Base-by-base conservation (phyloP, 2,329 filamentous ascomycete genomes). In the Sordariomycetes sp. region DNA sequence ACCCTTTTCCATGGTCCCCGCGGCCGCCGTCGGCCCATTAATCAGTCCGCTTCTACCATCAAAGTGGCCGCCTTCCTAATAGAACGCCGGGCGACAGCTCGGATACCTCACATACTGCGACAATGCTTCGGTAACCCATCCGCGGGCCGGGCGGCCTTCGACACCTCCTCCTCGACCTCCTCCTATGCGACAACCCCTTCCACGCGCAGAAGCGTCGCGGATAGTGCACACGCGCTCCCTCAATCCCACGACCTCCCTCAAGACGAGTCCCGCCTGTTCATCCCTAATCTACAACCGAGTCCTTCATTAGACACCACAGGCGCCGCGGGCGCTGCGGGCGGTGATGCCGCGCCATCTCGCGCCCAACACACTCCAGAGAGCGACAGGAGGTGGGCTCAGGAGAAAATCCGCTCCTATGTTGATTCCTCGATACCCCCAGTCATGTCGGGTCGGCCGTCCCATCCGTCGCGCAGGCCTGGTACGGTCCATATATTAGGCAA, bases 321-420 rank as follows among this genome's bases (percentile, higher is more conserved):
- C 66, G 86, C 80, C 63, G 88, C 85, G 75, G 75, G 86, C 28
- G 86, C 80, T 63, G 88, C 85, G 75, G 75, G 86, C 28, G 43
- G 34, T n/a, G 12, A 46, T 14, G 43, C 43, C 75, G 87, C 88
- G 8, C 35, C 28, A 32, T 4, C 28, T 8, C 28, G 28, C 28
- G 28, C 28, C 28, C 28, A 32, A 32, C 28, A 32, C 8, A 32
- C 28, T 32, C 28, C 28, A 32, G 28, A 32, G 28, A 32, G 28
- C 28, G 28, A 51, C 34, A 25, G 43, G 11, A 57, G n/a, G 32
- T 43, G 55, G 32, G 25, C 37, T 14, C 18, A 34, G 12, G 46
- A 18, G 24, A 43, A 57, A 32, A 37, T 8, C 22, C 32, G 55
- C 6, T 34, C 55, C 11, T 22, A 12, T 18, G 10, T 20, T 16